Conservation (phyloP, 164 flowering plant genomes). For the Berberis thunbergii region DNA sequence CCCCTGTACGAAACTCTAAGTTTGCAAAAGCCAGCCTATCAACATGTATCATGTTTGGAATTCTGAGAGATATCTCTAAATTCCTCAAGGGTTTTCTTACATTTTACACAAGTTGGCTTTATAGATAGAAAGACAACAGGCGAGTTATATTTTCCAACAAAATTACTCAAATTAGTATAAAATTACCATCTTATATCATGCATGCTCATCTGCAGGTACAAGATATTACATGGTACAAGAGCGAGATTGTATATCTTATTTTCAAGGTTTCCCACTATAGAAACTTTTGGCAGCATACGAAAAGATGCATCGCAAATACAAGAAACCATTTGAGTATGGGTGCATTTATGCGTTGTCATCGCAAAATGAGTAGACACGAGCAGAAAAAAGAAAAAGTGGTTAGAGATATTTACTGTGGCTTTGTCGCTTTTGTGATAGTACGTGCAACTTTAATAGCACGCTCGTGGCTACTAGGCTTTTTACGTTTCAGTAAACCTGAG, state of each 20-base stretch:
- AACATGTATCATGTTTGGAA: too few relatives aligned
- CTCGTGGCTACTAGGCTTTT: conserved; percentile 45
- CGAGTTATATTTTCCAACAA: background rate
- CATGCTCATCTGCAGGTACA: background rate
- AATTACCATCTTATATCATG: background rate
- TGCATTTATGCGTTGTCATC: background rate
- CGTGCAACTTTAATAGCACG: conserved; percentile 50
- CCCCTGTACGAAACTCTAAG: too few relatives aligned
- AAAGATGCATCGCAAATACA: background rate
- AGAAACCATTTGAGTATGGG: background rate
- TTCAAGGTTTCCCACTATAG: too few relatives aligned
- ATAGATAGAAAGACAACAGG: too few relatives aligned
- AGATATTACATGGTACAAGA: too few relatives aligned
- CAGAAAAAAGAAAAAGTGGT: background rate
- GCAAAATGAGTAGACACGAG: background rate
- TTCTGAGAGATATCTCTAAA: too few relatives aligned
- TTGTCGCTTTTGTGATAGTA: conserved; percentile 33
- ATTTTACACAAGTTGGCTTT: too few relatives aligned
- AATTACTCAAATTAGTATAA: background rate
- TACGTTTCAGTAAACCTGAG: conserved; percentile 65
- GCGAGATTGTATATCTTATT: too few relatives aligned
- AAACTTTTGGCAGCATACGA: too few relatives aligned
- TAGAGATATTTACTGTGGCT: conserved; percentile 52
- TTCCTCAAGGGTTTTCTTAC: too few relatives aligned
- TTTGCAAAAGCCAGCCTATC: too few relatives aligned